A percentile compares a stretch with the other conserved stretches of the same genome.
phyloP scores from a whole-genome alignment of 768 basidiomycete species.

The Leccinellum rugosiceps region DNA sequence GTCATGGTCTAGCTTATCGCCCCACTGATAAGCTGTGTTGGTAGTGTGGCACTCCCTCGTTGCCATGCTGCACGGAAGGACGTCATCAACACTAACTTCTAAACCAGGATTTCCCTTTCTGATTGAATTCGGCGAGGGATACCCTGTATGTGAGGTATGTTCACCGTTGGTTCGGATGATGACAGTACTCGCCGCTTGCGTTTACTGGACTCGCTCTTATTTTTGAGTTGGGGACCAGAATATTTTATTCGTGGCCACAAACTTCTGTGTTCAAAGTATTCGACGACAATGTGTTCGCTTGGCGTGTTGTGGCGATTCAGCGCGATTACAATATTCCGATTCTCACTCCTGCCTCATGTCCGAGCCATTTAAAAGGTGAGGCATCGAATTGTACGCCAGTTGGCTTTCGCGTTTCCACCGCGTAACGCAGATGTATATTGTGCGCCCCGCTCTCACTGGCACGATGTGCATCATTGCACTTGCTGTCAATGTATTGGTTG shows the following conservation, averaged over 20 bases:
- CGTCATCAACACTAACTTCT: too few relatives aligned
- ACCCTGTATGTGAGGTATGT: background rate
- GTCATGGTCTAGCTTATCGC: too few relatives aligned
- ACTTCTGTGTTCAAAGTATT: background rate
- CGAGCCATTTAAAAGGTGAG: background rate
- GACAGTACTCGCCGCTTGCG: too few relatives aligned
- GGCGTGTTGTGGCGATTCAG: background rate
- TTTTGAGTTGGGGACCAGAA: background rate
- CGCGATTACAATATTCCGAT: background rate
- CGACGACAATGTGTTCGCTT: background rate
- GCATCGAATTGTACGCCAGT: background rate
- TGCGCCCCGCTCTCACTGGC: background rate
- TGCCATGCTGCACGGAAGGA: background rate
- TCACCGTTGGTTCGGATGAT: background rate
- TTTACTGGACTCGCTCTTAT: background rate
- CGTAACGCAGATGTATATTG: background rate
- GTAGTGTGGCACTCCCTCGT: too few relatives aligned
- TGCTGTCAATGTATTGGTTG: background rate
- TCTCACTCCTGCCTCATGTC: background rate
- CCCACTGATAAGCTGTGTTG: too few relatives aligned
- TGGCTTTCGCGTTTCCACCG: background rate
- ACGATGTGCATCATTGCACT: constrained; percentile 2
- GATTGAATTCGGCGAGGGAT: background rate
- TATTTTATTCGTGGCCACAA: background rate
- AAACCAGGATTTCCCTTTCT: background rate